Percentiles rank a stretch among this genome's conserved stretches.
Conservation (phyloP, 371 early-diverging fungal species). For the Syncephalastrum monosporum region DNA sequence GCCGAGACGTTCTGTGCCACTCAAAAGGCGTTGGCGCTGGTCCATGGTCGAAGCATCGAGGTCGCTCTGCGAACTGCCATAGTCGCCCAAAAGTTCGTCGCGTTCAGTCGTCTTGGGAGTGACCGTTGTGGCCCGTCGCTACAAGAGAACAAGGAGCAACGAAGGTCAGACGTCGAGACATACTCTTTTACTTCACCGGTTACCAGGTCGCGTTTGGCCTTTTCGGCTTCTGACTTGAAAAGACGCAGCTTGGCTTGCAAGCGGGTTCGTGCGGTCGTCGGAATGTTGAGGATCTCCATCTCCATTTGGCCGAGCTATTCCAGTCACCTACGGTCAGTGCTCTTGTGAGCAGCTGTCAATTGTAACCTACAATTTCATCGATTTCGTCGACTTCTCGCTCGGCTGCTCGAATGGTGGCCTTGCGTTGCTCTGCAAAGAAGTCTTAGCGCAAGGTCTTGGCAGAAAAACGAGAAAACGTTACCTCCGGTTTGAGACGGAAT, state of each 20-base stretch:
- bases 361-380: constrained; percentile 75
- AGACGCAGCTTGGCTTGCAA: constrained; percentile 71
- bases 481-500: constrained; percentile 64
- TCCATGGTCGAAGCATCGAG: constrained; percentile 70
- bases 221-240: constrained; percentile 79
- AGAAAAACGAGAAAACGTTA: constrained; percentile 14
- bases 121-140: constrained; percentile 45
- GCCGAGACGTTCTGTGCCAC: constrained; percentile 83
- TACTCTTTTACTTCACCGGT: background rate
- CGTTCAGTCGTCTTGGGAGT: constrained; percentile 50
- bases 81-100: constrained; percentile 65
- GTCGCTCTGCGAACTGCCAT: constrained; percentile 37
- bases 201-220: constrained; percentile 75
- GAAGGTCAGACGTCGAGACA: background rate
- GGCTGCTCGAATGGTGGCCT: constrained; percentile 68
- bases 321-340: constrained; percentile 2
- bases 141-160: background rate
- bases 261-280: constrained; percentile 62
- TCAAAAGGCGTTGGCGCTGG: constrained; percentile 80
- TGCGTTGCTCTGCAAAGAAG: constrained; percentile 61
- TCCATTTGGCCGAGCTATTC: constrained; percentile 88
- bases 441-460: constrained; percentile 3
- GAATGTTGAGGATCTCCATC: constrained; percentile 82
- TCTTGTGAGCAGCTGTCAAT: background rate
- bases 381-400: constrained; percentile 91